Conservation (phyloP, 139 green algal genomes). For the Tetradesmus obliquus region DNA sequence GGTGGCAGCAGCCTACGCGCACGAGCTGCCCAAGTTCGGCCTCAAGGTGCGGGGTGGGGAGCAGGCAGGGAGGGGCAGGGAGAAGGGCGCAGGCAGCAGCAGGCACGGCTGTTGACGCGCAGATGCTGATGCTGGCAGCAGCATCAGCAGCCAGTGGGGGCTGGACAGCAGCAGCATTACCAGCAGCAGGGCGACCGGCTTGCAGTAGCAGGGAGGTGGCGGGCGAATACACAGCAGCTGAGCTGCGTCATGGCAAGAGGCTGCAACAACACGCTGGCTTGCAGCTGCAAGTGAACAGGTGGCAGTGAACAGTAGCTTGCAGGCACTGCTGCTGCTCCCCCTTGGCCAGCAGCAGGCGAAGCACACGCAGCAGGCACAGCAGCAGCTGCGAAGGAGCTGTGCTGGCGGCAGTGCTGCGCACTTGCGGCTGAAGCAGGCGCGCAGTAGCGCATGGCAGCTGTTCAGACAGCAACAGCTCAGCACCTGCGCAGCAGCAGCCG, state of each 20-base stretch:
- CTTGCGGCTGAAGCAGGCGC: neutral
- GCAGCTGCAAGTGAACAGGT: too few species aligned
- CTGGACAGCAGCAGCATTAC: neutral
- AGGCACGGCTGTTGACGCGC: neutral
- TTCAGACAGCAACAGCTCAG: neutral
- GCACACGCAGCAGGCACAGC: neutral
- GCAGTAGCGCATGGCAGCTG: neutral
- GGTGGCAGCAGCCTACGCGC: constrained; percentile 89
- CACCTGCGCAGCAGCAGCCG: neutral
- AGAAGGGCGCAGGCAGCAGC: neutral
- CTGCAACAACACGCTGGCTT: neutral
- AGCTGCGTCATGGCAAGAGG: neutral
- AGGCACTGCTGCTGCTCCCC: neutral
- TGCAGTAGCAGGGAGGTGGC: neutral
- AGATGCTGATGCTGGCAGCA: neutral
- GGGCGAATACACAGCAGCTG: neutral
- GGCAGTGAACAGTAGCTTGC: neutral
- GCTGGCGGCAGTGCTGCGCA: neutral
- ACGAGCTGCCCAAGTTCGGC: constrained; percentile 96
- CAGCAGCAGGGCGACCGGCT: neutral
- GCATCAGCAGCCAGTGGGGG: neutral
- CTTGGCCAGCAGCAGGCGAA: neutral
- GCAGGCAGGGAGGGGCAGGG: neutral
- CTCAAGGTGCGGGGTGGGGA: constrained; percentile 69
- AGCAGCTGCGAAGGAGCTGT: neutral